A percentile compares a stretch with the other conserved stretches of the same genome.
phyloP scores from a whole-genome alignment of 164 flowering plant genomes.

The Chimonanthus salicifolius region DNA sequence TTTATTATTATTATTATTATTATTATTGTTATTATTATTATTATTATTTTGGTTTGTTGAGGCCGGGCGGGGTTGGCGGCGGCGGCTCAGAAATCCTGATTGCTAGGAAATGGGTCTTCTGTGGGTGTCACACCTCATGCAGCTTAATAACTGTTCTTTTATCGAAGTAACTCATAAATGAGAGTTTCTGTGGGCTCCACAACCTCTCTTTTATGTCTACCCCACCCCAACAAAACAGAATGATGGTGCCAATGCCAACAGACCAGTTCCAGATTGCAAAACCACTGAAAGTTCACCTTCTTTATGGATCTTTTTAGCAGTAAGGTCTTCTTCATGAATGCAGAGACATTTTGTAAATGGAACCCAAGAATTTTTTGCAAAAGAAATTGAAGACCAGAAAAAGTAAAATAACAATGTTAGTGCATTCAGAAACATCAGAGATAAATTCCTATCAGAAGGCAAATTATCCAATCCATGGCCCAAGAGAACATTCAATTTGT shows the following conservation, averaged over 20 bases:
- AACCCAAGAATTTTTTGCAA: background rate
- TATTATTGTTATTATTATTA: no score
- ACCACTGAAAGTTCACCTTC: background rate
- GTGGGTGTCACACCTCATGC: background rate
- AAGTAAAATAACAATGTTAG: background rate
- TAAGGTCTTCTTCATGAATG: background rate
- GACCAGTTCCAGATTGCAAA: background rate
- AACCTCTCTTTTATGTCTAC: background rate
- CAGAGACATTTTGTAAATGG: background rate
- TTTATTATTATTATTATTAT: no score
- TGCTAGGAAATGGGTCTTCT: background rate
- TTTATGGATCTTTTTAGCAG: background rate
- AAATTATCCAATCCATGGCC: background rate
- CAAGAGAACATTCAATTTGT: background rate
- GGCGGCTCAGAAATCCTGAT: background rate
- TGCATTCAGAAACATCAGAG: background rate
- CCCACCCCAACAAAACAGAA: background rate
- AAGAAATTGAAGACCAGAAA: no score
- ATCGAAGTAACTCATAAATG: background rate
- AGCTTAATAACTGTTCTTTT: background rate
- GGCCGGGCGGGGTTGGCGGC: no score
- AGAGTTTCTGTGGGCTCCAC: background rate
- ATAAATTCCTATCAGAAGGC: background rate
- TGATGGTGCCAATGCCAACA: background rate
- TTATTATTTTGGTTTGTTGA: no score